Evolutionary conservation across 2,329 filamentous ascomycete genomes (phyloP).

Genomic region (Gyromitra esculenta): DNA sequence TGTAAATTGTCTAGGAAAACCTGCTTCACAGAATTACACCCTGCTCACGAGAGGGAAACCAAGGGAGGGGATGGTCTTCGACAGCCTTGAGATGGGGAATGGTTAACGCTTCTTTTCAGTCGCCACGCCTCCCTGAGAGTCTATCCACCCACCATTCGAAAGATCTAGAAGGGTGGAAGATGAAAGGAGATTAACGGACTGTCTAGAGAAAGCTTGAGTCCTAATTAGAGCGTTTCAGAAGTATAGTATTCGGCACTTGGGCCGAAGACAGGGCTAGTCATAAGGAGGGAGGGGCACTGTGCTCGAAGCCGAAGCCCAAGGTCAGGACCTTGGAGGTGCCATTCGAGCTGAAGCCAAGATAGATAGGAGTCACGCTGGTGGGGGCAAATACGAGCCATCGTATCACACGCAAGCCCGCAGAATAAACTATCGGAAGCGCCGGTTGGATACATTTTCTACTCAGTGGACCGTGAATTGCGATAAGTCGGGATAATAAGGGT

Average conservation of each 20-base stretch:
- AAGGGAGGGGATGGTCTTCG: neutral
- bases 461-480: neutral
- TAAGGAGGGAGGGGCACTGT: neutral
- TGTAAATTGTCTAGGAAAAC: neutral
- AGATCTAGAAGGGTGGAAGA: neutral
- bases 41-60: neutral
- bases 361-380: constrained; percentile 13
- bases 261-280: neutral
- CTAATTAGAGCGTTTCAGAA: neutral
- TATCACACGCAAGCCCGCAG: constrained; percentile 29
- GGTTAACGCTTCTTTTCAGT: neutral
- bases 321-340: constrained; percentile 5
- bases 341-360: constrained; percentile 5
- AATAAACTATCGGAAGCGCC: neutral
- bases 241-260: neutral
- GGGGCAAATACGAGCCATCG: constrained; percentile 29
- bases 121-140: neutral
- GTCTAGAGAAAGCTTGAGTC: neutral
- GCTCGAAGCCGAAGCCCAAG: neutral
- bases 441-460: constrained; percentile 16
- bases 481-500: constrained; percentile 18
- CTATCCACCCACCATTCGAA: neutral
- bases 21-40: neutral
- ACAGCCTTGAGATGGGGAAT: neutral
- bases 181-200: neutral